Base-by-base conservation (phyloP, 2,329 filamentous ascomycete genomes). In the Calonectria leucothoes region DNA sequence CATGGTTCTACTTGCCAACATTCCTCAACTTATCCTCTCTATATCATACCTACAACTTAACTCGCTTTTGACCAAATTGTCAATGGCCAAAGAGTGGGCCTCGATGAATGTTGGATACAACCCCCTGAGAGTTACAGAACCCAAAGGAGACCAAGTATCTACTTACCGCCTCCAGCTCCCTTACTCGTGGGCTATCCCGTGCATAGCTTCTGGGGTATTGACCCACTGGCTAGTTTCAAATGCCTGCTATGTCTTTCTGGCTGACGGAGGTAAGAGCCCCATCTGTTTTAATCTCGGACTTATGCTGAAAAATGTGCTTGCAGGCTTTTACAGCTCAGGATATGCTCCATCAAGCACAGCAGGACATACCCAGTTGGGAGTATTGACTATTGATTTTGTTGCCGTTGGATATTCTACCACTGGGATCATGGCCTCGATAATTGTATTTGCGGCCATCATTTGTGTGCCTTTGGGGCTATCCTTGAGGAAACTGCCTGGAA, bases 161-260 rank as follows among this genome's bases (percentile, higher is more conserved):
- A 66, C 64, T 14, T 66, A 66, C 5, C 64, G 64, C 27, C 64
- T 66, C 12, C 64, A 66, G 17, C 45, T 66, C 8, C 48, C 64
- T 39, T 66, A 66, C 42, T 66, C 64, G 8, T 66, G 64, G 64
- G 64, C 42, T 3, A 39, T 66, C 2, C 64, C 48, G 25, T 66
- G 64, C 33, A 66, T 52, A 8, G 31, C 31, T 12, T 66, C 64
- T 37, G 64, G 45, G 12, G 42, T 66, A 37, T 37, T 66, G 15
- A 10, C n/a, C 2, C 64, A 66, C 25, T 66, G 64, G 48, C 48
- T 66, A 12, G 64, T 51, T 1, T 66, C 64, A 49, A 66, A 66
- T 52, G 29, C 64, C 10, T 66, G 64, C 20, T 66, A 66, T n/a
- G 48, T 66, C 4, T 66, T 66, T 49, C 37, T 66, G 48, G 64